Percentiles rank a stretch among this genome's conserved stretches.
Conservation (phyloP, 345 rosid species). For the Cardiospermum halicacabum region DNA sequence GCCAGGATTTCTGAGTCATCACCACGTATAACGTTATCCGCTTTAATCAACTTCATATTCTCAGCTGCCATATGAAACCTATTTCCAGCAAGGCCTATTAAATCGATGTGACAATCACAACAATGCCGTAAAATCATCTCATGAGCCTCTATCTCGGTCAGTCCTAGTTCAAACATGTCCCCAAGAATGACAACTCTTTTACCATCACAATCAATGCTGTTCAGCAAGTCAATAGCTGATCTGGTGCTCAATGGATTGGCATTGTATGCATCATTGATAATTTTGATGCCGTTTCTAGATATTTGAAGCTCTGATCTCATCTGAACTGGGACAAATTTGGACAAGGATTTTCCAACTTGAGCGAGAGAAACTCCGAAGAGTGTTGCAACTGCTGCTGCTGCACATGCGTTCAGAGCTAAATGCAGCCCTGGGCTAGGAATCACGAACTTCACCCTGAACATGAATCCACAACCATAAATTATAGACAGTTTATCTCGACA, state of each 20-base stretch:
- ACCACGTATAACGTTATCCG: conserved; percentile 16
- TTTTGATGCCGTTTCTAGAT: conserved; percentile 22
- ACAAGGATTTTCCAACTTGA: conserved; percentile 26
- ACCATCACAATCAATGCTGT: conserved; percentile 21
- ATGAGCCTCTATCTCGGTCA: conserved; percentile 16
- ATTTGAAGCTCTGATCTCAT: conserved; percentile 25
- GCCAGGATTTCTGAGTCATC: conserved; percentile 16
- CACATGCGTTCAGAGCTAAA: conserved; percentile 27
- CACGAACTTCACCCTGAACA: conserved; percentile 30
- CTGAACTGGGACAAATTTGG: conserved; percentile 21
- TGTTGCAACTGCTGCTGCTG: conserved; percentile 28
- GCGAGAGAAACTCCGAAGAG: conserved; percentile 25
- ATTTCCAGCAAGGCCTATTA: conserved; percentile 19
- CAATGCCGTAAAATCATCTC: conserved; percentile 18
- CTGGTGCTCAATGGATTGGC: conserved; percentile 29
- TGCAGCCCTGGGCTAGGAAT: conserved; percentile 25
- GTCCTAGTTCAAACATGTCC: conserved; percentile 31
- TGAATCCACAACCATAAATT: neutral
- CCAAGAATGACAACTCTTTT: conserved; percentile 26
- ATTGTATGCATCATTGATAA: conserved; percentile 28
- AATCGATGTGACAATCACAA: conserved; percentile 2
- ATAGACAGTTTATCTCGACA: neutral
- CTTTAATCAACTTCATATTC: conserved; percentile 13
- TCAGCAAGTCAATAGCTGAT: conserved; percentile 26
- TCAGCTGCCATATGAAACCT: conserved; percentile 23